Base-by-base conservation (phyloP, 306 rosid genomes). In the Quillaja saponaria region DNA sequence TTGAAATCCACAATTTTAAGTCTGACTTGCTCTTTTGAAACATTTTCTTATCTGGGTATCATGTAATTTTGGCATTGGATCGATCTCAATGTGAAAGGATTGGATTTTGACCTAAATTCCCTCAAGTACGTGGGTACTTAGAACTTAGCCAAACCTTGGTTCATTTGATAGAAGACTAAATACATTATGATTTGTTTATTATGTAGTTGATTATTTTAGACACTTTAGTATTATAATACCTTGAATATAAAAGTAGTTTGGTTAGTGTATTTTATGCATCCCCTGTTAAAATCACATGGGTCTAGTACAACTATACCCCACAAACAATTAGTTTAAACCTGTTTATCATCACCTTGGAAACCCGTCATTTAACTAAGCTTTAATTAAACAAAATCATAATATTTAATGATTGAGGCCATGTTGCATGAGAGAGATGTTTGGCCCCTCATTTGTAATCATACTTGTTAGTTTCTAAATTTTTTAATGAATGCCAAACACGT, bases 221-320 rank as follows among this genome's bases (percentile, higher is more conserved):
- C 71, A 62, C 42, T 59, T 58, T 48, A 61, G 55, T 71, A 68
- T 53, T 58, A 68, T 69, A 50, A 73, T 67, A 42, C 31, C 2
- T 25, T 25, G 31, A 1, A 25, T 25, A 1, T 2, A 4, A 25
- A 25, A 25, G 31, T 25, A 1, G 31, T 25, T 25, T 25, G 31
- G 31, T 25, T 25, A 25, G 31, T 25, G 31, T 25, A 25, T 25
- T 50, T 68, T 37, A 80, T 74, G 67, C 77, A 81, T 77, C 81
- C 78, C 64, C 50, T 50, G 59, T 69, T 64, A 84, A 79, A 79
- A 79, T 81, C 94, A 88, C 96, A 83, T 85, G 96, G 86, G 88
- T 83, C 58, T 82, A 64, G 80, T 67, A 61, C 44, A 13, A 68
- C 50, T 46, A 82, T 84, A 61, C 16, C 84, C 79, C 78, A 67